Conservation (phyloP, 75 land plant species). For the Pinus tabuliformis region DNA sequence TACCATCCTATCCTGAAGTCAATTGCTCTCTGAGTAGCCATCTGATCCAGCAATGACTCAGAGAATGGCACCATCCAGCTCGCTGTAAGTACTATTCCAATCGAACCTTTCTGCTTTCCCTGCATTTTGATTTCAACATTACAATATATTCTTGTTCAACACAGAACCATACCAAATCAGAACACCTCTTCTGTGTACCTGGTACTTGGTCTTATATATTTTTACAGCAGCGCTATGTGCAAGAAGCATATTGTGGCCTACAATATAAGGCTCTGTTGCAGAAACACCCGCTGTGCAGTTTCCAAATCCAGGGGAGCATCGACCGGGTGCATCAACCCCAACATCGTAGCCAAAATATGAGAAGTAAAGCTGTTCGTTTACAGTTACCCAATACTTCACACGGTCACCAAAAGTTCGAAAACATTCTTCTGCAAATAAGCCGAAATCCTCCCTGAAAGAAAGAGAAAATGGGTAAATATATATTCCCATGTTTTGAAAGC, state of each 20-base stretch:
- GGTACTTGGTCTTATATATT: conserved; percentile 19
- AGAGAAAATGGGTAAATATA: too few relatives aligned
- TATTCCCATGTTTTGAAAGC: too few relatives aligned
- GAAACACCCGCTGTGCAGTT: conserved; percentile 28
- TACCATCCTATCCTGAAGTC: conserved; percentile 29
- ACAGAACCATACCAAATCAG: too few relatives aligned
- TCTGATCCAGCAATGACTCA: conserved; percentile 5
- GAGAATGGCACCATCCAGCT: conserved; percentile 19
- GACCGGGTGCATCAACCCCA: conserved; percentile 22
- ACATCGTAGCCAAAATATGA: conserved; percentile 9
- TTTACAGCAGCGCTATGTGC: conserved; percentile 34
- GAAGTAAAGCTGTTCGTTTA: conserved; percentile 20
- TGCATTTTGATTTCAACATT: not conserved
- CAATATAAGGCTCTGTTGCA: conserved; percentile 37
- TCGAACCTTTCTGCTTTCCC: conserved; percentile 13
- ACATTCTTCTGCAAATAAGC: conserved; percentile 16
- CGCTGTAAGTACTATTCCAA: conserved; percentile 17
- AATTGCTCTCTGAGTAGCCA: conserved; percentile 18
- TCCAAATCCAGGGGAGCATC: conserved; percentile 22
- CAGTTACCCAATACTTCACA: conserved; percentile 39
- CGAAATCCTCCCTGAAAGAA: conserved; percentile 18
- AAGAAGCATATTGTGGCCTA: conserved; percentile 31
- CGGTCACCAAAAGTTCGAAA: conserved; percentile 23
- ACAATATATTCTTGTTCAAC: too few relatives aligned
- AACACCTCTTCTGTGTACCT: not conserved